These are phyloP conservation scores for Myrmaecium sp. DNA, from an alignment of 2,329 filamentous ascomycete genomes.

Conservation along the genomic window DNA sequence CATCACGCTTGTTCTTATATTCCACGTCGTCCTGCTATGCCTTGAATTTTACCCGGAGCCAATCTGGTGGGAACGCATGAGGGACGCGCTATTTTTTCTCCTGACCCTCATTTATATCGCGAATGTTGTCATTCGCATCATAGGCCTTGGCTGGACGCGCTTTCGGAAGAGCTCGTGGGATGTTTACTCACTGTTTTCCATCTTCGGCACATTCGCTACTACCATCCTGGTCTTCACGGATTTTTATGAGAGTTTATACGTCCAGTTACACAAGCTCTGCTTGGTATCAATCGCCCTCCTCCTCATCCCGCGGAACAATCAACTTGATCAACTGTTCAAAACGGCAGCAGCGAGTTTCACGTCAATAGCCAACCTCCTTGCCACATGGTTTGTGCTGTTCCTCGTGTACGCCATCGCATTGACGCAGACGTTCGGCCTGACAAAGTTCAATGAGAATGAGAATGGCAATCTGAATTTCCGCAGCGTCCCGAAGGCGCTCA, in stretches of 20 bases:
- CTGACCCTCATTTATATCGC: slow-evolving; percentile 69
- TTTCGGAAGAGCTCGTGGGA: slow-evolving; percentile 95
- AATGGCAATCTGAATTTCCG: slow-evolving; percentile 77
- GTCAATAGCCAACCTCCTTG: slow-evolving; percentile 77
- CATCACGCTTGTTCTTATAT: slow-evolving; percentile 61
- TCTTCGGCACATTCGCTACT: slow-evolving; percentile 66
- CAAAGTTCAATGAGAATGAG: slow-evolving; percentile 61
- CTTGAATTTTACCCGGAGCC: slow-evolving; percentile 72
- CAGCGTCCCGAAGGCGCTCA: slow-evolving; percentile 82
- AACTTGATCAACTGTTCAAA: slow-evolving; percentile 95
- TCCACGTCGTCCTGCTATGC: slow-evolving; percentile 71
- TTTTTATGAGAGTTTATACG: slow-evolving; percentile 40
- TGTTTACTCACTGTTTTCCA: slow-evolving; percentile 65
- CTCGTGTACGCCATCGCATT: slow-evolving; percentile 91
- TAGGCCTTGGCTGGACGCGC: slow-evolving; percentile 79
- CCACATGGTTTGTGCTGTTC: slow-evolving; percentile 95
- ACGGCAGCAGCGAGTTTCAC: slow-evolving; percentile 88
- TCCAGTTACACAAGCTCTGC: slow-evolving; percentile 83
- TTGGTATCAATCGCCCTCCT: slow-evolving; percentile 78
- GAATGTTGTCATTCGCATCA: slow-evolving; percentile 69
- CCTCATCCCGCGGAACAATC: slow-evolving; percentile 89
- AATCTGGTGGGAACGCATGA: slow-evolving; percentile 47
- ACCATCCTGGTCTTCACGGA: slow-evolving; percentile 57
- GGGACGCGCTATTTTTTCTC: slow-evolving; percentile 61
- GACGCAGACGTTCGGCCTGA: slow-evolving; percentile 90